Evolutionary conservation across 1,284 basidiomycete species (phyloP).

Genomic region (Butyriboletus regius): DNA sequence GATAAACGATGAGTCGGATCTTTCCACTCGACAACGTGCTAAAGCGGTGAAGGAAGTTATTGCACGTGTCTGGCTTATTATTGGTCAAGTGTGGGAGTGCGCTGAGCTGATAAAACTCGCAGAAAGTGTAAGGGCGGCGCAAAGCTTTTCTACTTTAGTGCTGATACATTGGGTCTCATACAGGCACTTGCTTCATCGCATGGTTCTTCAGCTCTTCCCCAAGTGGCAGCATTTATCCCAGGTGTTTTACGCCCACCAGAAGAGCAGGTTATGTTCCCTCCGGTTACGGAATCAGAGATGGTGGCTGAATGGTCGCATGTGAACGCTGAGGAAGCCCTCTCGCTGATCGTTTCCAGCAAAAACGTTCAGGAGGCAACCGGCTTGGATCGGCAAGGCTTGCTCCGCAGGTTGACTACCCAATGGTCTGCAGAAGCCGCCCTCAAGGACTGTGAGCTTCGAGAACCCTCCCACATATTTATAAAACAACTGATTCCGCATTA

Average conservation of each 20-base stretch:
- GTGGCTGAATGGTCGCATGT: slow-evolving; percentile 34
- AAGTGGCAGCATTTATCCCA: slow-evolving; percentile 25
- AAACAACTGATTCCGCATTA: slow-evolving; percentile 21
- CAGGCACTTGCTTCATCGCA: slow-evolving; percentile 36
- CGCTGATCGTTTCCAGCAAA: slow-evolving; percentile 45
- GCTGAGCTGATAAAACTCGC: slow-evolving; percentile 48
- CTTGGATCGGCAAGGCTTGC: slow-evolving; percentile 51
- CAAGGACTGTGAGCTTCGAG: slow-evolving; percentile 57
- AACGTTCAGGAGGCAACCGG: slow-evolving; percentile 59
- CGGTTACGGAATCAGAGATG: slow-evolving; percentile 13
- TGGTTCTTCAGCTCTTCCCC: slow-evolving; percentile 31
- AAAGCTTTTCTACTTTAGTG: slow-evolving; percentile 10
- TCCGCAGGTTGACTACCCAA: slow-evolving; percentile 45
- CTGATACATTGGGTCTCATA: slow-evolving; percentile 9
- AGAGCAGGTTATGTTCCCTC: slow-evolving; percentile 27
- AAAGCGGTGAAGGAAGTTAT: slow-evolving; percentile 61
- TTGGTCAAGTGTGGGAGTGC: slow-evolving; percentile 70
- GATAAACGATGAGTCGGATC: slow-evolving; percentile 38
- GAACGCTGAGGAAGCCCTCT: slow-evolving; percentile 50
- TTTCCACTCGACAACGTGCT: slow-evolving; percentile 42
- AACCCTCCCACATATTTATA: slow-evolving; percentile 2
- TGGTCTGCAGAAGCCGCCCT: slow-evolving; percentile 77
- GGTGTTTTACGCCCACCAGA: slow-evolving; percentile 30
- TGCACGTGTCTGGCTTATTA: slow-evolving; percentile 55
- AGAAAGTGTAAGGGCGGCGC: slow-evolving; percentile 44